A percentile compares a stretch with the other conserved stretches of the same genome.
phyloP scores from a whole-genome alignment of 2,329 filamentous ascomycete species.

The Cladosporium cucumerinum region DNA sequence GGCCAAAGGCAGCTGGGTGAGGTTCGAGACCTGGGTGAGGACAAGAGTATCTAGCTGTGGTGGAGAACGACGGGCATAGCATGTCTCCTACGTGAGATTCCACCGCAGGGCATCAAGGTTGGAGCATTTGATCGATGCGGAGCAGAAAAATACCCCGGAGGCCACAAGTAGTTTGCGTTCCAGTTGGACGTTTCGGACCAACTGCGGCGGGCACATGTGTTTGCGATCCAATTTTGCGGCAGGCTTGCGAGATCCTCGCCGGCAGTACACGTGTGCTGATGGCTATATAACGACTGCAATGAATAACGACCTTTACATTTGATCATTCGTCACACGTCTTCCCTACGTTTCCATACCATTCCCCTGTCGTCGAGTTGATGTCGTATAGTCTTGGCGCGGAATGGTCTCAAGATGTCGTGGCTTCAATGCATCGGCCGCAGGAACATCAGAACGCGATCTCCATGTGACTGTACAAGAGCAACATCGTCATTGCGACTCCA shows the following conservation, averaged over 20 bases:
- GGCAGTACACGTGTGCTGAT: slow-evolving; percentile 2
- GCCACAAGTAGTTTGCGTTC: not conserved
- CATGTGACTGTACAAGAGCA: not conserved
- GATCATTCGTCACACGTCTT: not conserved
- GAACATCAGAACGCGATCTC: not conserved
- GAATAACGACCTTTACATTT: not conserved
- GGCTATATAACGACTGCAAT: slow-evolving; percentile 12
- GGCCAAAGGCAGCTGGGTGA: slow-evolving; percentile 43
- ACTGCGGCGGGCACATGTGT: not conserved
- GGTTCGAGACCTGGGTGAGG: slow-evolving; percentile 56
- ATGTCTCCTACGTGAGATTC: not conserved
- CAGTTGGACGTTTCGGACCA: not conserved
- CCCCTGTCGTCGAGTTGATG: not conserved
- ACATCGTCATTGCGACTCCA: slow-evolving; percentile 13
- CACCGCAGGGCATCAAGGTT: not conserved
- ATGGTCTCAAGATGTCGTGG: not conserved
- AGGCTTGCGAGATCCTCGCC: not conserved
- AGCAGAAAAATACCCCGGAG: not conserved
- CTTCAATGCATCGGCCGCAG: not conserved
- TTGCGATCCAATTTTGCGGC: not conserved
- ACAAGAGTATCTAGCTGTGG: slow-evolving; percentile 53
- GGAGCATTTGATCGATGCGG: not conserved
- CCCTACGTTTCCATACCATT: not conserved
- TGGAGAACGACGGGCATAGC: slow-evolving; percentile 9
- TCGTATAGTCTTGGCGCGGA: not conserved